Percentiles rank a stretch among this genome's conserved stretches.
Evolutionary conservation across 1,284 basidiomycete species (phyloP).

Genomic region (Ceratobasidium sp.): DNA sequence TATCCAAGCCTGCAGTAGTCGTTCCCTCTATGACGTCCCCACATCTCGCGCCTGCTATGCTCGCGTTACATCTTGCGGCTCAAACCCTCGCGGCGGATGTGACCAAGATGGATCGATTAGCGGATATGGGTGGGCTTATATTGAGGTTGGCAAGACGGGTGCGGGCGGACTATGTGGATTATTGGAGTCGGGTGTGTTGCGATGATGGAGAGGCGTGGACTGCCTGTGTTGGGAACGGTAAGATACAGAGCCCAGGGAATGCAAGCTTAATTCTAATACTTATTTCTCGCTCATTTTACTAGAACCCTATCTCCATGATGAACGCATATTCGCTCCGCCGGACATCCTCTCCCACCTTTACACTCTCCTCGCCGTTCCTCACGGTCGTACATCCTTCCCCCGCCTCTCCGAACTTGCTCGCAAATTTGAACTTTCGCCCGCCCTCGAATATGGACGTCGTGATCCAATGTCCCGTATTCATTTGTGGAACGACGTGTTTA

Average conservation of each 20-base stretch:
- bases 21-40: conserved; percentile 36
- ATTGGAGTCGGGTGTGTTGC: conserved; percentile 83
- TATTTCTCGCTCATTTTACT: conserved; percentile 20
- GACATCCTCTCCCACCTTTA: conserved; percentile 55
- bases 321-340: conserved; percentile 53
- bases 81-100: conserved; percentile 61
- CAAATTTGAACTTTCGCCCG: conserved; percentile 41
- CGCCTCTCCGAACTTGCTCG: conserved; percentile 46
- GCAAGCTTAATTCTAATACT: background rate
- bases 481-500: conserved; percentile 38
- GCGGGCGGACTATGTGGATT: conserved; percentile 85
- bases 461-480: conserved; percentile 31
- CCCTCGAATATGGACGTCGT: conserved; percentile 39
- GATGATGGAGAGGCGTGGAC: conserved; percentile 67
- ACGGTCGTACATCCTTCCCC: conserved; percentile 42
- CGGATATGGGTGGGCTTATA: conserved; percentile 71
- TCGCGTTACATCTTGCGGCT: conserved; percentile 79
- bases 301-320: conserved; percentile 47
- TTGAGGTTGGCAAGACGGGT: conserved; percentile 72
- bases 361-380: conserved; percentile 44
- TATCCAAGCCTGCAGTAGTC: conserved; percentile 12
- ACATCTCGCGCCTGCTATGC: conserved; percentile 55
- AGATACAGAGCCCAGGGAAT: background rate
- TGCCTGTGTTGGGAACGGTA: conserved; percentile 51
- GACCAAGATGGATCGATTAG: conserved; percentile 62